Percentiles rank a stretch among this genome's conserved stretches.
These are phyloP conservation scores for Asterochloris sp. DNA, from an alignment of 139 green algal species.

Conservation along the genomic window DNA sequence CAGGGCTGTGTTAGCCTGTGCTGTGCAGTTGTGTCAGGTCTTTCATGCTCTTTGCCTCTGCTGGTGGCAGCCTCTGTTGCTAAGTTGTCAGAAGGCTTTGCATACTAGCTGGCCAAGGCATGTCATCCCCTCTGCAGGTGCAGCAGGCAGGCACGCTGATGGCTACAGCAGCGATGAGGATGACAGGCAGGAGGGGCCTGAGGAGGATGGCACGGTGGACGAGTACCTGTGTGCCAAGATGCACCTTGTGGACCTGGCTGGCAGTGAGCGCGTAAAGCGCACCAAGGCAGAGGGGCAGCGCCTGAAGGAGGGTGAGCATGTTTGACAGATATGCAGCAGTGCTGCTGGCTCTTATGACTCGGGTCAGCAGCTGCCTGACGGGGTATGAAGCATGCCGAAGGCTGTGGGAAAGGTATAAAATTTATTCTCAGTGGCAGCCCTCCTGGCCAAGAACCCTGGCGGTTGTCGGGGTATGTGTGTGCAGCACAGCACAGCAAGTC, in stretches of 20 bases:
- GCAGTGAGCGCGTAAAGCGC: conserved; percentile 90
- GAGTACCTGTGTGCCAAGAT: conserved; percentile 92
- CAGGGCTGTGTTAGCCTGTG: not conserved
- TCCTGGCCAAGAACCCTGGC: too few relatives aligned
- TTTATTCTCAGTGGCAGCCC: too few relatives aligned
- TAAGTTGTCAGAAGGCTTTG: not conserved
- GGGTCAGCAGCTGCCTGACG: too few relatives aligned
- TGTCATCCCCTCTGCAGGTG: not conserved
- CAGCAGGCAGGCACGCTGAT: not conserved
- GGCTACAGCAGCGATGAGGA: conserved; percentile 5
- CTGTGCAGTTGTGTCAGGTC: not conserved
- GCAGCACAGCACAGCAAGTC: too few relatives aligned
- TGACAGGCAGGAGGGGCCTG: conserved; percentile 26
- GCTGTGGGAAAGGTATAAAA: too few relatives aligned
- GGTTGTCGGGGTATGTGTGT: too few relatives aligned
- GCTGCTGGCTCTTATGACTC: not conserved
- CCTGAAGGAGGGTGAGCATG: conserved; percentile 77
- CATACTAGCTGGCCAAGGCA: not conserved
- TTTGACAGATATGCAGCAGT: conserved; percentile 74
- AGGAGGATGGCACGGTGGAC: conserved; percentile 35
- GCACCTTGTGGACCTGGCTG: conserved; percentile 88
- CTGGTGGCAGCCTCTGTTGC: too few relatives aligned
- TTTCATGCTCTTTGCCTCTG: too few relatives aligned
- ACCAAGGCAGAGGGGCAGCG: conserved; percentile 84
- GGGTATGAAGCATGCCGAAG: too few relatives aligned